phyloP scores from a whole-genome alignment of 495 filamentous ascomycete genomes.

The Evernia prunastri region DNA sequence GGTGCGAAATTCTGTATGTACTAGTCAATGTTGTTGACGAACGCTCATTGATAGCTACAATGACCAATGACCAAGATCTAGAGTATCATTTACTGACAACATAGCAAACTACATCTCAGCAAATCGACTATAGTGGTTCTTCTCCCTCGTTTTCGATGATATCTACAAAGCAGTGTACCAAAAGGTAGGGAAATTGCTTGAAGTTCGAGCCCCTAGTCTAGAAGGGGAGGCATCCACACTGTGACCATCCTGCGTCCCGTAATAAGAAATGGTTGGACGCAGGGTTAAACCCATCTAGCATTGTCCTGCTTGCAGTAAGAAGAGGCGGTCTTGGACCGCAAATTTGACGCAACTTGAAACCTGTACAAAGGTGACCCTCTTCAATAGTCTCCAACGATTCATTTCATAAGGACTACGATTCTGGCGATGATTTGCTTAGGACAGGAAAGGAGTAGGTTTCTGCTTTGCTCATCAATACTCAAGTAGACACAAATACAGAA shows the following conservation, averaged over 20 bases:
- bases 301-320: neutral
- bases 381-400: neutral
- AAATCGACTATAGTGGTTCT: neutral
- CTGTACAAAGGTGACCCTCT: neutral
- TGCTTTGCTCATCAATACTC: neutral
- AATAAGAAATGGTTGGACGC: neutral
- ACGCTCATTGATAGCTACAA: neutral
- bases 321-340: neutral
- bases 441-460: neutral
- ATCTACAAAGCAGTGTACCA: neutral
- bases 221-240: neutral
- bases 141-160: neutral
- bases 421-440: neutral
- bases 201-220: neutral
- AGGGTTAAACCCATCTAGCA: neutral
- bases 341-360: neutral
- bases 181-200: neutral
- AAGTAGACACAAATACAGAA: neutral
- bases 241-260: neutral
- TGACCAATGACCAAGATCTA: neutral
- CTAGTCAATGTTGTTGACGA: neutral
- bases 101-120: neutral
- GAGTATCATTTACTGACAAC: neutral
- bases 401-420: neutral
- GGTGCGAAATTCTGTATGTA: neutral